Evolutionary conservation across 306 rosid species (phyloP).

Genomic region (Rosa persica): DNA sequence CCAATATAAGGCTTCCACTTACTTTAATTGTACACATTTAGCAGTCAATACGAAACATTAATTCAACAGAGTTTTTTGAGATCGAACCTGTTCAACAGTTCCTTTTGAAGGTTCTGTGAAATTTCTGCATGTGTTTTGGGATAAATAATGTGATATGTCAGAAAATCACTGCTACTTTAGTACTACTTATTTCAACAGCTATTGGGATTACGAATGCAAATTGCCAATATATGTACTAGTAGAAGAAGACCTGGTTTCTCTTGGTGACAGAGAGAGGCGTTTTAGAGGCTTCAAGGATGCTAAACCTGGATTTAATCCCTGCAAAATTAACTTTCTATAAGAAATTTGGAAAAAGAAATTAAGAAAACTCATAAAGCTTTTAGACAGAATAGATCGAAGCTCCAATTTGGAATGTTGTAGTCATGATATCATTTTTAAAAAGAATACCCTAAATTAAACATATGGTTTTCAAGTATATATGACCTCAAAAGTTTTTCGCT

Average conservation of each 20-base stretch:
- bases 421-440: constrained; percentile 17
- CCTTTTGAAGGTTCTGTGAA: constrained; percentile 44
- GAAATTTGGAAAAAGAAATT: constrained; percentile 20
- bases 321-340: constrained; percentile 31
- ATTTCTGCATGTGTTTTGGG: constrained; percentile 51
- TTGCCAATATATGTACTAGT: neutral
- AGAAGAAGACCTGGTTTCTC: constrained; percentile 54
- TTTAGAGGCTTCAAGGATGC: constrained; percentile 56
- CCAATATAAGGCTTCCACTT: constrained; percentile 14
- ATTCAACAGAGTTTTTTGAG: constrained; percentile 6
- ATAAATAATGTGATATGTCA: constrained; percentile 25
- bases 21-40: constrained; percentile 15
- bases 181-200: neutral
- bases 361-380: constrained; percentile 12
- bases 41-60: constrained; percentile 18
- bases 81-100: constrained; percentile 51
- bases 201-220: constrained; percentile 1
- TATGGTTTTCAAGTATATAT: constrained; percentile 10
- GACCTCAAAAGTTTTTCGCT: constrained; percentile 72
- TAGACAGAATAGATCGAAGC: constrained; percentile 20
- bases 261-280: constrained; percentile 53
- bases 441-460: constrained; percentile 3
- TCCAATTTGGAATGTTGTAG: constrained; percentile 10
- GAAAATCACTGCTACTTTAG: neutral
- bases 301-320: constrained; percentile 60